phyloP scores from a whole-genome alignment of 2,329 filamentous ascomycete species.

The Sclerotinia subarctica region DNA sequence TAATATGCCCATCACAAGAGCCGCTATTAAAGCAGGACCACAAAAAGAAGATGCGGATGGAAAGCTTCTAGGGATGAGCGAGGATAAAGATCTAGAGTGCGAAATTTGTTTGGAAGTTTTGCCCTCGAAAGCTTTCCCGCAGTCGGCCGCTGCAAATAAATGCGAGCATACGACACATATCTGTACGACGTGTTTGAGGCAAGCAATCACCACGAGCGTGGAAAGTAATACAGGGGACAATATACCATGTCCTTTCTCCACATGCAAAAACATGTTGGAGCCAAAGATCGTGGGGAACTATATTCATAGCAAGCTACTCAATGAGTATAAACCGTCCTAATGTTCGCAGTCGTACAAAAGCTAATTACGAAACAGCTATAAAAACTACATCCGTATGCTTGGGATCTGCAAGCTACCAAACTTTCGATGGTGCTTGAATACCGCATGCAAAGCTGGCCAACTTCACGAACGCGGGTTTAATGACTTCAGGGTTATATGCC shows the following conservation, averaged over 20 bases:
- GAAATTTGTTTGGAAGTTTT: background rate
- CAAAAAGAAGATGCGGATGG: background rate
- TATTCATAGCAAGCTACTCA: background rate
- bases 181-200: background rate
- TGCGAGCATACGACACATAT: background rate
- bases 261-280: background rate
- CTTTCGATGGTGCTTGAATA: constrained; percentile 3
- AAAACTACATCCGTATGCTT: background rate
- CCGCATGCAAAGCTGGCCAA: background rate
- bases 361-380: background rate
- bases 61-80: background rate
- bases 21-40: background rate
- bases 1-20: background rate
- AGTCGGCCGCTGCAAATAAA: background rate
- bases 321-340: background rate
- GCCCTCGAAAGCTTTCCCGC: background rate
- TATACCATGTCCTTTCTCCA: background rate
- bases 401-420: background rate
- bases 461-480: background rate
- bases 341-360: accelerated
- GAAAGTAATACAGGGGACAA: background rate
- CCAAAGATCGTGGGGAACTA: background rate
- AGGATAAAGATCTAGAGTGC: background rate
- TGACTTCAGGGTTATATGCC: background rate
- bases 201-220: background rate